Conservation (phyloP, 495 filamentous ascomycete genomes). For the Daldinia caldariorum region DNA sequence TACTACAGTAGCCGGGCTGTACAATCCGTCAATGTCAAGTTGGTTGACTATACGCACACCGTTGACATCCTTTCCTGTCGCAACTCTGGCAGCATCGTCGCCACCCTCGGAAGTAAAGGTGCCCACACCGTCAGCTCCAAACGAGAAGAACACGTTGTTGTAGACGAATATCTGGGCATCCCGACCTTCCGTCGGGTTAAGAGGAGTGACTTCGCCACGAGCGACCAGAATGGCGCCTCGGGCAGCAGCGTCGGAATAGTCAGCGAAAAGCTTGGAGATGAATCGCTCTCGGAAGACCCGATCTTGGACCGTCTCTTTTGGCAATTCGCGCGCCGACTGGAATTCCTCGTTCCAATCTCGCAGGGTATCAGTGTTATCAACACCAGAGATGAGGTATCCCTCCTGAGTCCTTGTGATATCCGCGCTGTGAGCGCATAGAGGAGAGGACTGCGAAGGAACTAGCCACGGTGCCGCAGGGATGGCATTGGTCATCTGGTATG, state of each 20-base stretch:
- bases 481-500: slow-evolving; percentile 94
- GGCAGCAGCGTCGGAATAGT: slow-evolving; percentile 95
- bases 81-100: slow-evolving; percentile 95
- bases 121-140: slow-evolving; percentile 95
- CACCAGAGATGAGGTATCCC: slow-evolving; percentile 85
- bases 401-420: slow-evolving; percentile 93
- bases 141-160: slow-evolving; percentile 99
- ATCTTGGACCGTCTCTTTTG: slow-evolving; percentile 91
- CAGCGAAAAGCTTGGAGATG: slow-evolving; percentile 93
- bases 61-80: slow-evolving; percentile 94
- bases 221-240: slow-evolving; percentile 94
- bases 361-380: slow-evolving; percentile 91
- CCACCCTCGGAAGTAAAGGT: slow-evolving; percentile 97
- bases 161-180: slow-evolving; percentile 99
- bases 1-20: slow-evolving; percentile 94
- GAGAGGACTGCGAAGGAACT: slow-evolving; percentile 72
- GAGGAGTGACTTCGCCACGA: slow-evolving; percentile 90
- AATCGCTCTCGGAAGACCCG: slow-evolving; percentile 95
- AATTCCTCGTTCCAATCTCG: slow-evolving; percentile 99
- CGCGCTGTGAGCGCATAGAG: slow-evolving; percentile 73
- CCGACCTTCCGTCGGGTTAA: slow-evolving; percentile 91
- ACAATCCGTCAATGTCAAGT: slow-evolving; percentile 92
- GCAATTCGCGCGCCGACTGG: slow-evolving; percentile 92
- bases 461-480: slow-evolving; percentile 94
- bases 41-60: slow-evolving; percentile 96